Conservation (phyloP, 345 rosid species). For the Zanthoxylum bungeanum region DNA sequence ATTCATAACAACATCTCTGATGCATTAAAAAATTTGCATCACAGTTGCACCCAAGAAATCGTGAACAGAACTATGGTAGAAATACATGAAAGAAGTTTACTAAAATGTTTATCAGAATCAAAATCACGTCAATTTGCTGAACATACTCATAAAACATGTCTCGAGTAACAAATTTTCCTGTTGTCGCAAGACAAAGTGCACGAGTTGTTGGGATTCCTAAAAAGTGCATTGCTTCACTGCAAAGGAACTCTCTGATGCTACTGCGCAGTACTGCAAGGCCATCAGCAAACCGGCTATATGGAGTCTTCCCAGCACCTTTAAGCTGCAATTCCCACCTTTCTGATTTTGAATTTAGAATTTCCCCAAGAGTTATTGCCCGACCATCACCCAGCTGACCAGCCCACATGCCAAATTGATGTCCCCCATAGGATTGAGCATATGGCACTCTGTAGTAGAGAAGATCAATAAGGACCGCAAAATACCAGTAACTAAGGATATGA, state of each 20-base stretch:
- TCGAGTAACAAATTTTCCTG: conserved; percentile 86
- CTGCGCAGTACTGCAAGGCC: conserved; percentile 97
- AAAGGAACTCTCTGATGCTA: conserved; percentile 92
- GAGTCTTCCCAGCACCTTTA: conserved; percentile 95
- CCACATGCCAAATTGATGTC: conserved; percentile 98
- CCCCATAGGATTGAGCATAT: conserved; percentile 95
- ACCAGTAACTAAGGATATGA: not conserved
- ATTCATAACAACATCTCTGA: not conserved
- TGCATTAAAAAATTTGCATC: not conserved
- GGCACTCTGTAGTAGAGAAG: conserved; percentile 52
- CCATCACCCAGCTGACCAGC: conserved; percentile 99
- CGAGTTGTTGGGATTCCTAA: conserved; percentile 97
- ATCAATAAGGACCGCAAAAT: conserved; percentile 3
- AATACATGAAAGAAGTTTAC: not conserved
- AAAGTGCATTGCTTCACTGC: conserved; percentile 91
- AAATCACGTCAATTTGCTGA: conserved; percentile 6
- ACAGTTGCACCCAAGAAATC: not conserved
- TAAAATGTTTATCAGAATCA: not conserved
- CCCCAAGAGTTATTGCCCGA: conserved; percentile 92
- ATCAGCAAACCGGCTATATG: conserved; percentile 96
- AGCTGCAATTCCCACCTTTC: conserved; percentile 99
- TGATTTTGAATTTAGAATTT: conserved; percentile 67
- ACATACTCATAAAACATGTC: conserved; percentile 99
- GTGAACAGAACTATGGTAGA: not conserved
- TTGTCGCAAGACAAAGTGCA: conserved; percentile 88